Percentiles rank a stretch among this genome's conserved stretches.
phyloP scores from a whole-genome alignment of 2,329 filamentous ascomycete genomes.

The Zasmidium citrigriseum region DNA sequence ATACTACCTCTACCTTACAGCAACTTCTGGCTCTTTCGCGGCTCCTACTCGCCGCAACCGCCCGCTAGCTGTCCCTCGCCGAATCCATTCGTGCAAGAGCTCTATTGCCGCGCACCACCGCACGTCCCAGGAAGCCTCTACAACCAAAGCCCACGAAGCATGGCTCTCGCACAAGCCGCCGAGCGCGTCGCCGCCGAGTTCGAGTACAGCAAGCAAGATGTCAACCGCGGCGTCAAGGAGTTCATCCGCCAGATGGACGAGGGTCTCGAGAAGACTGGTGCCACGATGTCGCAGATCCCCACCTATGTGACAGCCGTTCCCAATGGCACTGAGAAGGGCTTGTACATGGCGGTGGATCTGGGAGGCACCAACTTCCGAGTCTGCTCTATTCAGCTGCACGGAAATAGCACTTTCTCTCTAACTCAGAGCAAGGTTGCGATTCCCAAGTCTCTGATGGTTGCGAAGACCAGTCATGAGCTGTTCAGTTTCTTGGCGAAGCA shows the following conservation, averaged over 20 bases:
- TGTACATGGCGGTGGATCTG: conserved; percentile 96
- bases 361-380: conserved; percentile 98
- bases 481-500: conserved; percentile 92
- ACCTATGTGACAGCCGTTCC: conserved; percentile 95
- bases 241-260: conserved; percentile 89
- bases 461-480: conserved; percentile 80
- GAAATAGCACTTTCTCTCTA: conserved; percentile 91
- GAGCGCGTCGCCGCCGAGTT: conserved; percentile 81
- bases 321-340: conserved; percentile 96
- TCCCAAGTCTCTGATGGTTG: conserved; percentile 85
- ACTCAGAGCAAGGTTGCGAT: conserved; percentile 92
- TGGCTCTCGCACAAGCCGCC: conserved; percentile 66
- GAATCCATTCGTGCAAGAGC: conserved; percentile 37
- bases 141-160: conserved; percentile 42
- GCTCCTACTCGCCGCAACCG: conserved; percentile 16
- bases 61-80: conserved; percentile 32
- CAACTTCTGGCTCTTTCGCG: conserved; percentile 10
- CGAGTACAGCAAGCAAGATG: conserved; percentile 74
- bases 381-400: conserved; percentile 90
- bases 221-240: conserved; percentile 79
- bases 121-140: conserved; percentile 31
- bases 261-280: conserved; percentile 74
- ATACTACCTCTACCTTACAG: conserved; percentile 7
- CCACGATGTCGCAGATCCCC: conserved; percentile 90
- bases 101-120: conserved; percentile 36